A percentile compares a stretch with the other conserved stretches of the same genome.
phyloP scores from a whole-genome alignment of 345 rosid genomes.

The Dimocarpus longan region DNA sequence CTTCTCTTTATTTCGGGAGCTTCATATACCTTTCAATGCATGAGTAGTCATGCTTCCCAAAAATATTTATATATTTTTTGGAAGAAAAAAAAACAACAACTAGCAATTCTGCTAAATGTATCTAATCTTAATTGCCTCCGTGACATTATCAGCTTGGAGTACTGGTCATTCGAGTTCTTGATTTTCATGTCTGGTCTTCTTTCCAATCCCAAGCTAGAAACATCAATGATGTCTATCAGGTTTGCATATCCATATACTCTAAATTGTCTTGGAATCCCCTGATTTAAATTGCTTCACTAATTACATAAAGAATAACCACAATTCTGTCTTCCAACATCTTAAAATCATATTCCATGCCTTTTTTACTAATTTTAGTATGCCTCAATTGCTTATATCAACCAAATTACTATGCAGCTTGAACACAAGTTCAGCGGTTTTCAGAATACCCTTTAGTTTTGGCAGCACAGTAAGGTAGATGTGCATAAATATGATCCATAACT shows the following conservation, averaged over 20 bases:
- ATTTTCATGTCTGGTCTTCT: no score
- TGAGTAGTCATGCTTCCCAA: not conserved
- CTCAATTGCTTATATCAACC: not conserved
- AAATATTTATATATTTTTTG: no score
- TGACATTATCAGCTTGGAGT: not conserved
- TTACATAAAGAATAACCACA: not conserved
- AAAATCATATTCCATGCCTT: not conserved
- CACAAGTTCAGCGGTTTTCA: slow-evolving; percentile 33
- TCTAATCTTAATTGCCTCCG: not conserved
- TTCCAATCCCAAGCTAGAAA: no score
- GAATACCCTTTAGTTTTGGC: slow-evolving; percentile 39
- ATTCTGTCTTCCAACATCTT: slow-evolving; percentile 8
- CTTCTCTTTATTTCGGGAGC: no score
- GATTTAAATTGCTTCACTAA: no score
- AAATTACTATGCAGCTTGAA: slow-evolving; percentile 26
- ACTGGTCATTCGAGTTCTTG: no score
- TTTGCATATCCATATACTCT: no score
- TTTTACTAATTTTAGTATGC: not conserved
- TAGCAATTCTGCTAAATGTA: not conserved
- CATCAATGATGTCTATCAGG: no score
- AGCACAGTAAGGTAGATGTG: slow-evolving; percentile 33
- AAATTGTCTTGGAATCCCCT: no score
- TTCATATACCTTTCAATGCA: slow-evolving; percentile 27
- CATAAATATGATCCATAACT: not conserved
- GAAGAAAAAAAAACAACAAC: no score